Evolutionary conservation across 306 rosid species (phyloP), one percentile per base, ranked within the genome.

Genomic region (Medicago arabica): DNA sequence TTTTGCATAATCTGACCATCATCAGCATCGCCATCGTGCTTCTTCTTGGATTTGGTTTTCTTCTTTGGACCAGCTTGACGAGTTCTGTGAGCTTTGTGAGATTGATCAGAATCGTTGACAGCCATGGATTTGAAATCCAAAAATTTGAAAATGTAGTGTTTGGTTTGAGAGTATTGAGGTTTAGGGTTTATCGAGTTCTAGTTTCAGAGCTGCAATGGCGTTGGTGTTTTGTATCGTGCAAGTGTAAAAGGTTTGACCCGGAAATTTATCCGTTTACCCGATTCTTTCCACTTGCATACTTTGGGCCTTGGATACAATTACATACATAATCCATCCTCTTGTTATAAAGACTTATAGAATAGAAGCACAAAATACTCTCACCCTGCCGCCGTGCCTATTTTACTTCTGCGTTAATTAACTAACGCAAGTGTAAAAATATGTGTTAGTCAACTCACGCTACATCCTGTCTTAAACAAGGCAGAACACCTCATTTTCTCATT

Each of bases 51-150:
- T 40, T 49, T 70, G 9, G 0, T 81, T 80, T 80, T 89, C 82
- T 87, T 86, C 88, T 89, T 91, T 5, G 90, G 79, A 28, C 98
- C 98, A 6, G 98, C 83, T 74, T 86, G 93, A 39, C 93, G 89
- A 68, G 68, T 44, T 77, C 98, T 81, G 62, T 95, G 98, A 63
- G 88, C 1, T 89, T 83, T 95, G 55, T 95, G 90, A 11, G 95
- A 83, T 82, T 90, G 93, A n/a, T 87, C 95, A 8, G 82, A 86
- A 18, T 73, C 79, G 75, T 88, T 86, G 51, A 80, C 82, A 3
- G 91, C 92, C 98, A 89, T 89, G 64, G 76, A 4, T 2, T 10
- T 6, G 39, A 34, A 71, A 40, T 25, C 9, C 9, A 46, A 41
- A 31, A 28, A 28, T 28, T 28, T 28, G 14, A 21, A 10, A 44